A percentile compares a stretch with the other conserved stretches of the same genome.
Conservation (phyloP, 768 basidiomycete species). For the Lyophyllum atratum region DNA sequence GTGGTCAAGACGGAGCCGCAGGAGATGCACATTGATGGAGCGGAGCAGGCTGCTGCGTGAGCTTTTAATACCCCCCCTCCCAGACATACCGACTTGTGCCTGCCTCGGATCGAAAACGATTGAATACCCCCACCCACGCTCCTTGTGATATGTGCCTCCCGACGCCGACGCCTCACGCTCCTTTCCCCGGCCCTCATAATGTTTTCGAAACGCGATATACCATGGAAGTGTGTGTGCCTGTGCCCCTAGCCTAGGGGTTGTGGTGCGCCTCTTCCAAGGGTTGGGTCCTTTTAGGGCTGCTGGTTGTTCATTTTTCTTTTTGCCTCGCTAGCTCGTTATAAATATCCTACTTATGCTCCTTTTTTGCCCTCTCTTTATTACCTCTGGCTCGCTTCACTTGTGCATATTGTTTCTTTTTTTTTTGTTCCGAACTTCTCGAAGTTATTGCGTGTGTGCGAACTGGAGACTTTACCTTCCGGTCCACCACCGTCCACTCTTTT, state of each 20-base stretch:
- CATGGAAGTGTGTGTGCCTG: not conserved
- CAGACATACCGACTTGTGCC: not conserved
- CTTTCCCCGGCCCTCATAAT: not conserved
- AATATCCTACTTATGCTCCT: slow-evolving; percentile 32
- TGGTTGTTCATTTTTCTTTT: slow-evolving; percentile 62
- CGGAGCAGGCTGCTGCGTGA: slow-evolving; percentile 21
- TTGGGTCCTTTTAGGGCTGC: slow-evolving; percentile 57
- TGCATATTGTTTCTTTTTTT: slow-evolving; percentile 19
- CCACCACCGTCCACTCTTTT: slow-evolving; percentile 24
- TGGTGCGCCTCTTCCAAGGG: slow-evolving; percentile 18
- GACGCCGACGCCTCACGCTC: slow-evolving; percentile 3
- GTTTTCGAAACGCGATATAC: not conserved
- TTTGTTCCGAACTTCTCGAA: not conserved
- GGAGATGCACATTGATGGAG: slow-evolving; percentile 48
- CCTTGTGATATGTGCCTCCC: not conserved
- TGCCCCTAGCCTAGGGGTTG: too few species aligned
- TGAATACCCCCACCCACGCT: slow-evolving; percentile 13
- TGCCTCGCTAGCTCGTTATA: slow-evolving; percentile 30
- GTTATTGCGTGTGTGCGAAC: slow-evolving; percentile 6
- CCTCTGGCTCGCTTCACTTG: slow-evolving; percentile 24
- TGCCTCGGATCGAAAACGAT: slow-evolving; percentile 14
- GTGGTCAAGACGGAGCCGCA: not conserved
- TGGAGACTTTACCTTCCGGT: not conserved
- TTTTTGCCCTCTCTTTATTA: slow-evolving; percentile 38
- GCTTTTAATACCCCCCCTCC: slow-evolving; percentile 30